Conservation (phyloP, 1,139 yeast species). For the Candida sp. region DNA sequence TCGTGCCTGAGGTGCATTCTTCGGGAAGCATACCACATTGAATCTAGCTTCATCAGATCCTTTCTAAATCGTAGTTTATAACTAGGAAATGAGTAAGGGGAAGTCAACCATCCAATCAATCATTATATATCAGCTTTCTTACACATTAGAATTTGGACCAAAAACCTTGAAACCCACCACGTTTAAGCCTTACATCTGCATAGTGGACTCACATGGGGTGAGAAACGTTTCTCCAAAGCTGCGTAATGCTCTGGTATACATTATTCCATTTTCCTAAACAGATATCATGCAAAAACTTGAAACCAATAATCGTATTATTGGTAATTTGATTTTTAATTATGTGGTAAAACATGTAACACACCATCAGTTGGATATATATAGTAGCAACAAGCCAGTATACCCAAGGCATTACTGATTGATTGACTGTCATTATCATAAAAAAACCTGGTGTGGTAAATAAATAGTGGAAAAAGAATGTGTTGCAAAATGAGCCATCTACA, state of each 20-base stretch:
- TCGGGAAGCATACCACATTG: not conserved
- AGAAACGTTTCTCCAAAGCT: not conserved
- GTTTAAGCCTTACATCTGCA: no score
- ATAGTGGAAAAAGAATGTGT: not conserved
- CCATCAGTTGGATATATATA: not conserved
- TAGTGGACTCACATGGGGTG: not conserved
- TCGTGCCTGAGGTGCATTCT: not conserved
- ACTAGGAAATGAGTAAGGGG: no score
- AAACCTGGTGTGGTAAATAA: no score
- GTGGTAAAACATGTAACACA: not conserved
- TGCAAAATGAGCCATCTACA: not conserved
- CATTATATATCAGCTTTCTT: no score
- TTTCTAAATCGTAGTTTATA: no score
- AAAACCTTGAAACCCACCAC: no score
- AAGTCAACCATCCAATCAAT: no score
- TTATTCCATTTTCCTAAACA: not conserved
- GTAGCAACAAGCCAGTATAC: not conserved
- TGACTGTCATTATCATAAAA: not conserved
- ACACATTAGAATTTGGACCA: no score
- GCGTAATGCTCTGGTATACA: not conserved
- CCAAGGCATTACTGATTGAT: not conserved
- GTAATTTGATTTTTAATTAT: not conserved
- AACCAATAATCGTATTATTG: not conserved
- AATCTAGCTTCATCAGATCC: not conserved
- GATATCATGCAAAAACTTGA: not conserved